Evolutionary conservation across 2,329 filamentous ascomycete genomes (phyloP), one percentile per base, ranked within the genome.

Genomic region (Colletotrichum cuscutae): DNA sequence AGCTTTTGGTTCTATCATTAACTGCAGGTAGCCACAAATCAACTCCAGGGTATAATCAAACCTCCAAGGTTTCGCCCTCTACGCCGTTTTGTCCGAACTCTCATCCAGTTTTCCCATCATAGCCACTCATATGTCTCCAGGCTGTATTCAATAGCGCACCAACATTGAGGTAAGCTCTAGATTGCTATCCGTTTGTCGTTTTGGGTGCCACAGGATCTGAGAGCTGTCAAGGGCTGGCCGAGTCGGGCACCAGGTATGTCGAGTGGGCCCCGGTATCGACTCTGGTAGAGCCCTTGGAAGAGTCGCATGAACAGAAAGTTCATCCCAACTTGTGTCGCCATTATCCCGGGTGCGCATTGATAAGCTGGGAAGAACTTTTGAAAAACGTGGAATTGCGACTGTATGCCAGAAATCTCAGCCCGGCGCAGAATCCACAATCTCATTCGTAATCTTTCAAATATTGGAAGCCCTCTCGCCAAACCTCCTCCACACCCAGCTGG

Each of bases 401-500:
- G 4, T 24, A 22, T 19, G n/a, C 5, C 13, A 37, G 3, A 6
- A 30, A 54, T 7, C 46, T 54, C 5, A 5, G 11, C 46, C 22
- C 22, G 12, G 19, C 26, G 19, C 15, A 6, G n/a, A n/a, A 5
- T 46, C 19, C 37, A 15, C 24, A 19, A 4, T 3, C 22, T 28
- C 26, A 32, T 37, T 42, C 46, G 3, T n/a, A 9, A 49, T 11
- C 24, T 42, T 30, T 54, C 54, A 30, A 24, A 24, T 35, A n/a
- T 15, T 7, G 42, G 19, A 63, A 22, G 12, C 37, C 24, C 28
- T 56, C 28, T 26, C 28, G 28, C 22, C 26, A 37, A 65, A 4
- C 24, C 49, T 71, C 28, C 61, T 65, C 71, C 66, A 73, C 11
- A 42, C 11, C 65, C 73, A 73, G 42, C 37, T 58, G 56, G 62